Evolutionary conservation across 2,329 filamentous ascomycete genomes (phyloP).

Genomic region (Chrysosporium keratinophilum): DNA sequence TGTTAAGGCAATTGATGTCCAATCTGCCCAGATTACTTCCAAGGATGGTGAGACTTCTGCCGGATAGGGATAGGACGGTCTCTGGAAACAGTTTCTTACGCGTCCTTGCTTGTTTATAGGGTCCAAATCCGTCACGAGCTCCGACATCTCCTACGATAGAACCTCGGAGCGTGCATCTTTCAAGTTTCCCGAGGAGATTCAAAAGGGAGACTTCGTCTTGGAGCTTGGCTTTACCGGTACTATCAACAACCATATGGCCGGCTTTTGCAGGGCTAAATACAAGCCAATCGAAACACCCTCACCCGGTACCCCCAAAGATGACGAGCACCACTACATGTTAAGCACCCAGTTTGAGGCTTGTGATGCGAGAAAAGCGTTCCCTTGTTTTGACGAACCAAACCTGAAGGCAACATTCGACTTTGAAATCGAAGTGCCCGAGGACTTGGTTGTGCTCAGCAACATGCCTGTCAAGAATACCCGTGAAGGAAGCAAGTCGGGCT

Average conservation of each 20-base stretch:
- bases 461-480: slow-evolving; percentile 75
- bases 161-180: slow-evolving; percentile 76
- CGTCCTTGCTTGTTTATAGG: slow-evolving; percentile 4
- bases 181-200: slow-evolving; percentile 61
- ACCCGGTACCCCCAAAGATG: slow-evolving; percentile 64
- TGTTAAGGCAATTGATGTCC: slow-evolving; percentile 69
- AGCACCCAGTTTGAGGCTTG: slow-evolving; percentile 97
- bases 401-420: slow-evolving; percentile 95
- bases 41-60: slow-evolving; percentile 24
- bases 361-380: slow-evolving; percentile 88
- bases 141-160: slow-evolving; percentile 66
- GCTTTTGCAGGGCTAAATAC: slow-evolving; percentile 91
- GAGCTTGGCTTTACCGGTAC: slow-evolving; percentile 66
- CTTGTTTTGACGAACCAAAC: slow-evolving; percentile 96
- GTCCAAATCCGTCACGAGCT: slow-evolving; percentile 40
- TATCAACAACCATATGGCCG: slow-evolving; percentile 84
- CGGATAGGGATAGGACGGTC: neutral
- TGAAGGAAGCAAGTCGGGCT: slow-evolving; percentile 55
- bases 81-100: neutral
- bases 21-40: slow-evolving; percentile 41
- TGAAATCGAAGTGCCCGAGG: slow-evolving; percentile 77
- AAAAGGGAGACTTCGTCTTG: slow-evolving; percentile 57
- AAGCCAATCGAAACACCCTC: slow-evolving; percentile 64
- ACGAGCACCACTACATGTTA: slow-evolving; percentile 60
- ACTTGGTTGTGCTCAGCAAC: slow-evolving; percentile 83